These are phyloP conservation scores for Heterobasidion parviporum DNA, from an alignment of 1,284 basidiomycete genomes.

Conservation along the genomic window DNA sequence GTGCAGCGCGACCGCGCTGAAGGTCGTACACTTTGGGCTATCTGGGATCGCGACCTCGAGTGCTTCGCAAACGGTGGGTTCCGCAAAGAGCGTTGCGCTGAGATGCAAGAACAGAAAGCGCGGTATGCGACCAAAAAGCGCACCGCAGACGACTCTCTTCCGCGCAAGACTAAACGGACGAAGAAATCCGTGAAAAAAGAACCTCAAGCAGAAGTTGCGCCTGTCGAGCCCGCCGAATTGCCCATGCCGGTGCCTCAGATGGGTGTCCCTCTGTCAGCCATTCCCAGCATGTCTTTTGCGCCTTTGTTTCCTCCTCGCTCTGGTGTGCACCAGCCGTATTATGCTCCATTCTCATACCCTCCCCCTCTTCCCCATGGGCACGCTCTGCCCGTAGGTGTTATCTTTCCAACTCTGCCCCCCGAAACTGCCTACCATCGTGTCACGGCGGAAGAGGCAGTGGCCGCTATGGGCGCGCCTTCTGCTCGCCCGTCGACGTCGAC, in stretches of 20 bases:
- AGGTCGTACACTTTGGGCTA: constrained; percentile 70
- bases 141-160: constrained; percentile 10
- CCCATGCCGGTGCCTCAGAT: constrained; percentile 14
- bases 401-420: constrained; percentile 63
- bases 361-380: constrained; percentile 17
- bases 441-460: constrained; percentile 10
- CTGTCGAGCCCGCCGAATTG: constrained; percentile 9
- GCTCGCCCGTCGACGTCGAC: constrained; percentile 17
- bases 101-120: constrained; percentile 41
- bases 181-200: constrained; percentile 25
- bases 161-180: constrained; percentile 39
- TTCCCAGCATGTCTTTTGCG: constrained; percentile 29
- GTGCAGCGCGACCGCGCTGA: constrained; percentile 56
- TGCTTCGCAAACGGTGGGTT: constrained; percentile 68
- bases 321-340: constrained; percentile 63
- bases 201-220: neutral
- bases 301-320: constrained; percentile 49
- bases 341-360: constrained; percentile 37
- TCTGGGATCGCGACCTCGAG: constrained; percentile 62
- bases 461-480: constrained; percentile 24
- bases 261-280: constrained; percentile 11
- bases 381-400: constrained; percentile 45
- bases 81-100: constrained; percentile 60
- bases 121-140: constrained; percentile 28
- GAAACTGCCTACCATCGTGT: constrained; percentile 32